A percentile compares a stretch with the other conserved stretches of the same genome.
These are phyloP conservation scores for Cicer judaicum DNA, from an alignment of 306 rosid species.

Conservation along the genomic window DNA sequence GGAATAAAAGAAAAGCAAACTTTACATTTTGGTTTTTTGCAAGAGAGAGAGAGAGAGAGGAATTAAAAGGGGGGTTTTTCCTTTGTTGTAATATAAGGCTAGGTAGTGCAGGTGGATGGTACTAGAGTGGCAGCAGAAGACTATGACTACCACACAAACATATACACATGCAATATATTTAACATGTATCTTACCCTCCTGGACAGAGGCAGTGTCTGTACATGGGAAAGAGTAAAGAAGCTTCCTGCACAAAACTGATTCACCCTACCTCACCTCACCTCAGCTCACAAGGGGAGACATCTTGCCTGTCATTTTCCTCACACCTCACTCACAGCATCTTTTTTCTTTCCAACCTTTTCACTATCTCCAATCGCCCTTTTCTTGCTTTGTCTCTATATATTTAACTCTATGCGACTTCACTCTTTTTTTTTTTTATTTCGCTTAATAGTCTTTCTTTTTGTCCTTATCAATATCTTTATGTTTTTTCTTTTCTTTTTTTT, in stretches of 20 bases:
- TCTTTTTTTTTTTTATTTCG: not conserved
- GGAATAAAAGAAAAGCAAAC: too few species aligned
- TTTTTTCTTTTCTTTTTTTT: too few species aligned
- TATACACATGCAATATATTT: not conserved
- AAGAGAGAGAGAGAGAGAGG: too few species aligned
- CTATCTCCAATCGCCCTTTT: constrained; percentile 18
- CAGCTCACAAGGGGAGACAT: constrained; percentile 30
- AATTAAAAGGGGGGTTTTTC: not conserved
- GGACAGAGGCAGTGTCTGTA: constrained; percentile 49
- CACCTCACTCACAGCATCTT: constrained; percentile 29
- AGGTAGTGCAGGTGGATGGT: not conserved
- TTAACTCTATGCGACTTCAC: not conserved
- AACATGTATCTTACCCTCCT: constrained; percentile 15
- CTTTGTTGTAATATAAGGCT: constrained; percentile 42
- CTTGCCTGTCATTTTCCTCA: constrained; percentile 52
- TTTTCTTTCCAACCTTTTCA: constrained; percentile 13
- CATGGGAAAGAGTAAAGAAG: constrained; percentile 81
- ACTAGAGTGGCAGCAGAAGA: not conserved
- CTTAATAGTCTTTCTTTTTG: too few species aligned
- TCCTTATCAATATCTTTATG: too few species aligned
- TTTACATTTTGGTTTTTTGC: too few species aligned
- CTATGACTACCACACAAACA: constrained; percentile 26
- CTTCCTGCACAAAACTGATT: constrained; percentile 68
- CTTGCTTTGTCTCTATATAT: not conserved
- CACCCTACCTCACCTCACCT: constrained; percentile 29